Conservation (phyloP, 768 basidiomycete species). For the Trametes coccinea region DNA sequence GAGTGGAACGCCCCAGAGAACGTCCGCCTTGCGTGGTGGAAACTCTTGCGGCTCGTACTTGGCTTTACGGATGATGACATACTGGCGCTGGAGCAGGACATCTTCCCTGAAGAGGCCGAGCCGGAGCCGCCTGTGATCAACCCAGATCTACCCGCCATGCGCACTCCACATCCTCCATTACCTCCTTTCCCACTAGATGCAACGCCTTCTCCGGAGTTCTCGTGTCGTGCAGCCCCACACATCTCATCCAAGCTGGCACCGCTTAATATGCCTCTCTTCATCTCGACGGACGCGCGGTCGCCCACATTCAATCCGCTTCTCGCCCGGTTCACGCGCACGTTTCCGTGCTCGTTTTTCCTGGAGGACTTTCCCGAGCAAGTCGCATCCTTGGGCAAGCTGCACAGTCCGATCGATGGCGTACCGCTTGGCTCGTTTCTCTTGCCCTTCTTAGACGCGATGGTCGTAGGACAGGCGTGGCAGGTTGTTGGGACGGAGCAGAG, state of each 20-base stretch:
- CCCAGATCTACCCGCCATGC: slow-evolving; percentile 23
- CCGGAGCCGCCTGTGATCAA: slow-evolving; percentile 22
- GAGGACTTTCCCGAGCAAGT: slow-evolving; percentile 44
- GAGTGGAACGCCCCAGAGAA: slow-evolving; percentile 41
- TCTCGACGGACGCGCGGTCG: slow-evolving; percentile 59
- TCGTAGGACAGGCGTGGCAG: slow-evolving; percentile 55
- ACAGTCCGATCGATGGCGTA: slow-evolving; percentile 51
- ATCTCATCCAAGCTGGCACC: slow-evolving; percentile 36
- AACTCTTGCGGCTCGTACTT: slow-evolving; percentile 51
- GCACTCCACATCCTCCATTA: slow-evolving; percentile 32
- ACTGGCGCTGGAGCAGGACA: slow-evolving; percentile 18
- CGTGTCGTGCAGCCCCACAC: slow-evolving; percentile 48
- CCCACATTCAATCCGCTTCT: slow-evolving; percentile 46
- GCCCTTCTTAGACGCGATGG: slow-evolving; percentile 72
- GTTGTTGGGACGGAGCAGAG: slow-evolving; percentile 73
- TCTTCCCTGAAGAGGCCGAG: slow-evolving; percentile 16
- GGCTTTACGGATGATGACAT: slow-evolving; percentile 34
- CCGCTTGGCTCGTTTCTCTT: slow-evolving; percentile 47
- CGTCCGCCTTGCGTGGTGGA: slow-evolving; percentile 54
- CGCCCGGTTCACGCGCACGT: slow-evolving; percentile 46
- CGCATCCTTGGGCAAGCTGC: slow-evolving; percentile 36
- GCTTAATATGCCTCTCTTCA: slow-evolving; percentile 62
- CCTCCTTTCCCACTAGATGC: slow-evolving; percentile 26
- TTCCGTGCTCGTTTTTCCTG: slow-evolving; percentile 66
- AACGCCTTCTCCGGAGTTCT: slow-evolving; percentile 5